Conservation (phyloP, 345 rosid species). For the Hibiscus mutabilis region DNA sequence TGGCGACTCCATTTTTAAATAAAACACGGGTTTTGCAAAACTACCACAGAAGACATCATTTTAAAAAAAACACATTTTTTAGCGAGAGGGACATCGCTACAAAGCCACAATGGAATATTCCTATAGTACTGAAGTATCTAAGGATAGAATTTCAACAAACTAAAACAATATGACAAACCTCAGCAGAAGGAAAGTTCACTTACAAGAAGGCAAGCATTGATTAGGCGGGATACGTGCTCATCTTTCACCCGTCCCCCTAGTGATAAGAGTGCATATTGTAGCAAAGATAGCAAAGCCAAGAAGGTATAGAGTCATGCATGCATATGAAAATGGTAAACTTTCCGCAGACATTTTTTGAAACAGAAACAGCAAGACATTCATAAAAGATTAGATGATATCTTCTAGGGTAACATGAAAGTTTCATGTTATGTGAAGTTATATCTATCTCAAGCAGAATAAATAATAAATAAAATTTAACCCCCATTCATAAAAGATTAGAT, state of each 20-base stretch:
- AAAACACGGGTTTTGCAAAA: too few relatives aligned
- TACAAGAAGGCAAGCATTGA: constrained; percentile 84
- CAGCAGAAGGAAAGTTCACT: constrained; percentile 26
- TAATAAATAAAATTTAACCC: neutral
- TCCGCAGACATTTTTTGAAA: neutral
- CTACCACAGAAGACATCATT: too few relatives aligned
- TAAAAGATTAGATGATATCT: neutral
- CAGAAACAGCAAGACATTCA: neutral
- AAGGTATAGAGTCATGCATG: neutral
- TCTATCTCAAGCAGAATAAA: too few relatives aligned
- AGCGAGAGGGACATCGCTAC: too few relatives aligned
- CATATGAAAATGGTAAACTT: neutral
- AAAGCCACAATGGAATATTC: neutral
- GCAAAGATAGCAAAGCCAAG: neutral
- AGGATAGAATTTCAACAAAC: neutral
- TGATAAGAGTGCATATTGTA: constrained; percentile 68
- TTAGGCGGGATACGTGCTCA: constrained; percentile 59
- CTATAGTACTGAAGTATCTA: neutral
- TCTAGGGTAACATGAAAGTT: neutral
- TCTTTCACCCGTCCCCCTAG: constrained; percentile 72
- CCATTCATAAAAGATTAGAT: neutral
- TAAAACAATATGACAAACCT: neutral
- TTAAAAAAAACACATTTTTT: too few relatives aligned
- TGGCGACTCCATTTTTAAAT: too few relatives aligned
- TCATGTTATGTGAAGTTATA: neutral